phyloP scores from a whole-genome alignment of 225 moss, liverwort and hornwort genomes.

The Sphagnum tenellum region DNA sequence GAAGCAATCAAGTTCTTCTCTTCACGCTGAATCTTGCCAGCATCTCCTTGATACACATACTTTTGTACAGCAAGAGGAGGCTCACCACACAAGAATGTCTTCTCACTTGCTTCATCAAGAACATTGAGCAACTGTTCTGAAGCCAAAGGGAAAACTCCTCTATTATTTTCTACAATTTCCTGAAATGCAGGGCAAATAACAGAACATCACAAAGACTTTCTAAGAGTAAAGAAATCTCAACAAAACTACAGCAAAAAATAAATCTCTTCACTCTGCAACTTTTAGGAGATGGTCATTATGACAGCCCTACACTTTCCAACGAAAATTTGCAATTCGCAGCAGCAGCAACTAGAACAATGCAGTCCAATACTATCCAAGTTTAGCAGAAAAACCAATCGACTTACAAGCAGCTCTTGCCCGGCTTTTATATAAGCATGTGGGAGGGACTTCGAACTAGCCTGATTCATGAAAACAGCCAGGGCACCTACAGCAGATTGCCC shows the following conservation, averaged over 20 bases:
- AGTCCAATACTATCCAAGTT: no score
- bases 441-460: conserved; percentile 21
- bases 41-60: conserved; percentile 39
- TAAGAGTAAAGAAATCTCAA: no score
- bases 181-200: conserved; percentile 12
- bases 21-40: conserved; percentile 54
- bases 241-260: no score
- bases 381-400: background rate
- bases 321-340: no score
- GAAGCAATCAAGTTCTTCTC: conserved; percentile 64
- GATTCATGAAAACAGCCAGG: conserved; percentile 22
- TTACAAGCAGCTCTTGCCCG: conserved; percentile 62
- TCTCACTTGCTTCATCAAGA: conserved; percentile 80
- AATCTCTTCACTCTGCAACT: no score
- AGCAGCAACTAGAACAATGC: no score
- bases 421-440: conserved; percentile 48
- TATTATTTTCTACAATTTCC: conserved; percentile 47
- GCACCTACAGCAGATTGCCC: conserved; percentile 24
- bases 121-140: conserved; percentile 46
- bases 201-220: background rate
- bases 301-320: no score
- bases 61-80: conserved; percentile 24
- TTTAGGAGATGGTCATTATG: no score
- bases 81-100: conserved; percentile 53
- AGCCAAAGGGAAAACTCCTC: conserved; percentile 12